phyloP scores from a whole-genome alignment of 2,329 filamentous ascomycete species.

The Grosmannia serpens region DNA sequence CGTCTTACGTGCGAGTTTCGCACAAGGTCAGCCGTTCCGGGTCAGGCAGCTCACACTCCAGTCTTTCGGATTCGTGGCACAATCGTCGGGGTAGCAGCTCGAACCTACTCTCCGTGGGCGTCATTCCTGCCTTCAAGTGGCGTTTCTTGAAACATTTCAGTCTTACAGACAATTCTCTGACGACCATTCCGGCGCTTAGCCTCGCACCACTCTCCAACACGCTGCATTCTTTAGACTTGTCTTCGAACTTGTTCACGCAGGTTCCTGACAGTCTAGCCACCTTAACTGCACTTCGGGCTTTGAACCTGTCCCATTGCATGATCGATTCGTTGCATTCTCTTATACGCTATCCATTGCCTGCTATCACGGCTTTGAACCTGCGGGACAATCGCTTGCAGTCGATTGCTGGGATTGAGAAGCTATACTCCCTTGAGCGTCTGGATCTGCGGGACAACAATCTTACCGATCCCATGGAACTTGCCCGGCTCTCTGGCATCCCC shows the following conservation, averaged over 20 bases:
- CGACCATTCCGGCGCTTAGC: slow-evolving; percentile 62
- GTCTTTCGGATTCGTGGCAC: slow-evolving; percentile 53
- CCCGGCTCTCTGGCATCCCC: slow-evolving; percentile 78
- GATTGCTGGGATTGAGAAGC: slow-evolving; percentile 78
- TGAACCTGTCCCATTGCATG: slow-evolving; percentile 96
- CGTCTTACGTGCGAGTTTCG: slow-evolving; percentile 49
- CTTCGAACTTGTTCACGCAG: slow-evolving; percentile 85
- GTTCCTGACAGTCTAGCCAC: slow-evolving; percentile 84
- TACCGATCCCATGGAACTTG: slow-evolving; percentile 83
- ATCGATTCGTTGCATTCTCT: slow-evolving; percentile 88
- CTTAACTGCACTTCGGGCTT: slow-evolving; percentile 74
- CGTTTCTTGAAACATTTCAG: slow-evolving; percentile 87
- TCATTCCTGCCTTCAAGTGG: slow-evolving; percentile 82
- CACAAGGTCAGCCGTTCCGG: slow-evolving; percentile 76
- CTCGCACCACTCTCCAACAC: slow-evolving; percentile 76
- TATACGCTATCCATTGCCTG: slow-evolving; percentile 73
- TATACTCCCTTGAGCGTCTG: slow-evolving; percentile 78
- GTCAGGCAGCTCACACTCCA: slow-evolving; percentile 87
- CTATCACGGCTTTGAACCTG: slow-evolving; percentile 86
- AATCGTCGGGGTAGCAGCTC: slow-evolving; percentile 62
- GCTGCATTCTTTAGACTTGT: slow-evolving; percentile 83
- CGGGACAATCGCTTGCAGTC: slow-evolving; percentile 79
- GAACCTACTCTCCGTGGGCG: slow-evolving; percentile 60
- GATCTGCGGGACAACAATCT: slow-evolving; percentile 86
- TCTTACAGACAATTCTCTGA: slow-evolving; percentile 82